A percentile compares a stretch with the other conserved stretches of the same genome.
phyloP scores from a whole-genome alignment of 129 eudicot genomes.

The Flaveria bidentis region DNA sequence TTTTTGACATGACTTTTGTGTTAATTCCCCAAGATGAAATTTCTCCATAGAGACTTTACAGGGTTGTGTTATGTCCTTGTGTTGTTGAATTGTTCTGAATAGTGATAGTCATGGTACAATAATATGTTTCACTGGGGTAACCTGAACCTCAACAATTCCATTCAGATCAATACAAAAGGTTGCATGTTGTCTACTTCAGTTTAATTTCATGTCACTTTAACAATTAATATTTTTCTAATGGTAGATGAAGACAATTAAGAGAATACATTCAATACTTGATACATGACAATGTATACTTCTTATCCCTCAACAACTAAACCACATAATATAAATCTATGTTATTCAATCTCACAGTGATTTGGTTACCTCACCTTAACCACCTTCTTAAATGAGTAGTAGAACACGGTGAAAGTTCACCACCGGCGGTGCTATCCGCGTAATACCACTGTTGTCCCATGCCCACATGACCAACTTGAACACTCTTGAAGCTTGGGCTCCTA shows the following conservation, averaged over 20 bases:
- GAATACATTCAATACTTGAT: constrained; percentile 18
- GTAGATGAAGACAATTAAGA: constrained; percentile 33
- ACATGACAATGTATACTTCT: constrained; percentile 17
- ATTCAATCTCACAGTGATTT: neutral
- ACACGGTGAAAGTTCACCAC: constrained; percentile 82
- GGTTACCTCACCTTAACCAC: constrained; percentile 62
- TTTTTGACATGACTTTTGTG: no score
- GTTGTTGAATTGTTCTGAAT: no score
- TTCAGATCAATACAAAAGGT: neutral
- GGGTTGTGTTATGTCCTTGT: no score
- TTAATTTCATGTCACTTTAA: neutral
- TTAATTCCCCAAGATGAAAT: no score
- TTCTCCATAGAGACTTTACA: no score
- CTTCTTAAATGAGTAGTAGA: constrained; percentile 79
- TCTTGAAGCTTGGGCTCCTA: constrained; percentile 92
- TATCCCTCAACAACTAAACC: constrained; percentile 16
- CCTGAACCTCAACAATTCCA: neutral
- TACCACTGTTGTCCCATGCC: constrained; percentile 69
- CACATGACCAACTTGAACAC: constrained; percentile 73
- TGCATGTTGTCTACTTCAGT: neutral
- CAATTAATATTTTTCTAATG: neutral
- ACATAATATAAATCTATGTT: neutral
- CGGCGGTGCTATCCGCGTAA: constrained; percentile 55
- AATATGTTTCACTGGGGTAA: constrained; percentile 29
- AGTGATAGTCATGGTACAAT: no score